phyloP scores from a whole-genome alignment of 2,329 filamentous ascomycete species.

The Berkeleyomyces rouxiae region DNA sequence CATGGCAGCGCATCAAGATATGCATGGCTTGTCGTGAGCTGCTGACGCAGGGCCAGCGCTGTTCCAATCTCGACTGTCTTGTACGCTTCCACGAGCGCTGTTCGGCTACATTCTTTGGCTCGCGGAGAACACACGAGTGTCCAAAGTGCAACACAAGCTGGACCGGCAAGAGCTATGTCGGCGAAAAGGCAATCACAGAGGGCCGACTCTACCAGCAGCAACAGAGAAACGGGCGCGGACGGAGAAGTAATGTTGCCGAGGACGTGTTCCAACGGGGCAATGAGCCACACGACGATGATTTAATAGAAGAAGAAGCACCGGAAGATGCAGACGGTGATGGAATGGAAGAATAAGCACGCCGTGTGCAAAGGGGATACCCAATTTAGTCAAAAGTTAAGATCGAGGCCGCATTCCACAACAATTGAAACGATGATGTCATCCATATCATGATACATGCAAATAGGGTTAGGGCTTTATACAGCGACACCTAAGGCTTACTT shows the following conservation, averaged over 20 bases:
- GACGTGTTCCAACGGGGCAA: constrained; percentile 20
- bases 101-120: constrained; percentile 54
- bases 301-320: constrained; percentile 16
- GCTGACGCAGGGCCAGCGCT: constrained; percentile 70
- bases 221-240: constrained; percentile 22
- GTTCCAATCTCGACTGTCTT: constrained; percentile 48
- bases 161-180: constrained; percentile 33
- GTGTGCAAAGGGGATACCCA: not conserved
- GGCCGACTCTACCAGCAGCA: constrained; percentile 31
- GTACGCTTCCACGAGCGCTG: constrained; percentile 65
- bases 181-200: constrained; percentile 39
- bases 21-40: constrained; percentile 84
- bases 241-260: constrained; percentile 22
- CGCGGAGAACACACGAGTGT: constrained; percentile 44
- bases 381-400: not conserved
- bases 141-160: constrained; percentile 41
- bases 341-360: not conserved
- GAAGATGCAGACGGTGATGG: constrained; percentile 15
- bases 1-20: constrained; percentile 62
- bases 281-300: constrained; percentile 18
- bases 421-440: not conserved
- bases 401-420: not conserved
- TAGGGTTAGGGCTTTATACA: not conserved
- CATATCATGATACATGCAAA: no score
- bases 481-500: not conserved